Base-by-base conservation (phyloP, 306 rosid genomes). In the Phaseolus lunatus region DNA sequence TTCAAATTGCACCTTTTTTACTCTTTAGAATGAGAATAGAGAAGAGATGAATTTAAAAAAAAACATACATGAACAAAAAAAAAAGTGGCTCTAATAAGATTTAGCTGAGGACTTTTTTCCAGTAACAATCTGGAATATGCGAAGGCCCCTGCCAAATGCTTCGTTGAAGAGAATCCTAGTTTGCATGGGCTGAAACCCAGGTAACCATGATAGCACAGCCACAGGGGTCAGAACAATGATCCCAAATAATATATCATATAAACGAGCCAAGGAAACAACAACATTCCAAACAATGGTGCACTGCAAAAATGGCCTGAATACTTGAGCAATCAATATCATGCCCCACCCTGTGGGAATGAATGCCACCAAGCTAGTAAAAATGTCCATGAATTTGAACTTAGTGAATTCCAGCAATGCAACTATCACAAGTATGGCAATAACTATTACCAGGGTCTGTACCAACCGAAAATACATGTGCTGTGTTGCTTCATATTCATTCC, bases 321-420 rank as follows among this genome's bases (percentile, higher is more conserved):
- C 98, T 85, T 93, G 98, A 7, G 95, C 95, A 72, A 93, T 88
- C 88, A 86, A 67, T 80, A 91, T 13, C 78, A 93, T 58, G 72
- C 97, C 97, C 98, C 98, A 93, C 7, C 98, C 98, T 12, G 98
- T 93, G 27, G 98, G 98, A 54, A 93, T 71, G 76, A 91, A 93
- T 39, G 98, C 98, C 77, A 91, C 57, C 75, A 93, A 72, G 81
- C 98, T 87, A 20, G 98, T 89, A 80, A 93, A 88, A 43, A 87
- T 77, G 84, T 93, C 97, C 31, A 85, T 24, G 47, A 88, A 83
- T 14, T 70, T 63, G 84, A 91, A 93, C 0, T 52, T 22, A 0
- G 98, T 91, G 89, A 91, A 89, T 88, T 89, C 49, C 75, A 87
- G 49, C 88, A 93, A 85, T 23, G 88, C 88, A 67, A 86, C 56